Evolutionary conservation across 176 grass and related monocot species (phyloP).

Genomic region (Musa troglodytarum): DNA sequence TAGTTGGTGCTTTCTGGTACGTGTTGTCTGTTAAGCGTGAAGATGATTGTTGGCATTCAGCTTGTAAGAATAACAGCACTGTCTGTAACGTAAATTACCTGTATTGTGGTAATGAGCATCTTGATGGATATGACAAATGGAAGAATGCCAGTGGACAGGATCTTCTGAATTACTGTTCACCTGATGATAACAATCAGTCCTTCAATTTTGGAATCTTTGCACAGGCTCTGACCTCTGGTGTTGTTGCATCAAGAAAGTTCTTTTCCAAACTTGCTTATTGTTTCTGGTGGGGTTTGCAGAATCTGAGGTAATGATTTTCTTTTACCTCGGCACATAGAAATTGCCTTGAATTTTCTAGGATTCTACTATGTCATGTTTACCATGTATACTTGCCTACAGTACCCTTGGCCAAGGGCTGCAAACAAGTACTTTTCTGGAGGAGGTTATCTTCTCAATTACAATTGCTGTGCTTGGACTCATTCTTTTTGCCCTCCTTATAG

Average conservation of each 20-base stretch:
- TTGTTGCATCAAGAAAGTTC: conserved; percentile 55
- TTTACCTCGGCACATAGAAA: not conserved
- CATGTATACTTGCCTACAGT: conserved; percentile 24
- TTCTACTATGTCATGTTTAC: not conserved
- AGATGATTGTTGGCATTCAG: conserved; percentile 55
- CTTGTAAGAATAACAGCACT: conserved; percentile 9
- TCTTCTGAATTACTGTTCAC: conserved; percentile 22
- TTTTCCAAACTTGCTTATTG: conserved; percentile 73
- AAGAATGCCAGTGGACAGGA: not conserved
- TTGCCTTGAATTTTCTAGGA: not conserved
- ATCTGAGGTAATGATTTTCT: conserved; percentile 42
- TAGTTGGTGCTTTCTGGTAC: conserved; percentile 93
- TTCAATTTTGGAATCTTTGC: conserved; percentile 73
- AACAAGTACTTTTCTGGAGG: conserved; percentile 69
- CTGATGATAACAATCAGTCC: not conserved
- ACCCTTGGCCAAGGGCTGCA: conserved; percentile 79
- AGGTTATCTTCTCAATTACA: conserved; percentile 79
- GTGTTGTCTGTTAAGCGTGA: conserved; percentile 51
- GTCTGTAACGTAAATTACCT: conserved; percentile 37
- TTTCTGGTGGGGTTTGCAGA: conserved; percentile 97
- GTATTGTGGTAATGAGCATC: conserved; percentile 40
- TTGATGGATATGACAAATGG: conserved; percentile 34
- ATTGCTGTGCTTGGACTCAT: conserved; percentile 82
- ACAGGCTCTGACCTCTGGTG: conserved; percentile 38
- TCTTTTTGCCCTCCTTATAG: conserved; percentile 89